Percentiles rank a stretch among this genome's conserved stretches.
These are phyloP conservation scores for Fusarium buxicola DNA, from an alignment of 2,329 filamentous ascomycete genomes.

Conservation along the genomic window DNA sequence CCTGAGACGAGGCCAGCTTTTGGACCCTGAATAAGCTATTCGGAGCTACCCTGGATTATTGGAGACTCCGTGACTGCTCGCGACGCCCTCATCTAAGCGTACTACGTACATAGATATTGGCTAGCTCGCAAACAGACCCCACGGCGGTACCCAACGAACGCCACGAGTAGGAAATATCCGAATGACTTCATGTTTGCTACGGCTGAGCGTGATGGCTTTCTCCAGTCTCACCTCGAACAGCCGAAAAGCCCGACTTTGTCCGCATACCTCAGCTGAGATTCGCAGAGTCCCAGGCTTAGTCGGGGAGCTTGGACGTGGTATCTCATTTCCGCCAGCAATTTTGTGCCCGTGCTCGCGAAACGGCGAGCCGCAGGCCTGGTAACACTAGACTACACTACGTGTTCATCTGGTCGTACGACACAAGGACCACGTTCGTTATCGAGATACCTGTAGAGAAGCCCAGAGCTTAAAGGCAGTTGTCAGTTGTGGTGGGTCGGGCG, in stretches of 20 bases:
- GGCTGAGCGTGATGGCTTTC: not conserved
- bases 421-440: conserved; percentile 21
- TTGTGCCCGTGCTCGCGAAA: conserved; percentile 36
- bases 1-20: conserved; percentile 23
- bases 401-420: conserved; percentile 37
- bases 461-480: conserved; percentile 18
- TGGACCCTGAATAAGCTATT: conserved; percentile 29
- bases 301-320: conserved; percentile 39
- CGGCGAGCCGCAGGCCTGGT: conserved; percentile 30
- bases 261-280: conserved; percentile 29
- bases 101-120: no score
- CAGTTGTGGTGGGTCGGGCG: conserved; percentile 15
- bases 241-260: conserved; percentile 26
- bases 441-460: conserved; percentile 19
- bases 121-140: conserved; percentile 4
- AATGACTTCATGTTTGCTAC: conserved; percentile 10
- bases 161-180: conserved; percentile 6
- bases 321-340: conserved; percentile 42
- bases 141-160: not conserved
- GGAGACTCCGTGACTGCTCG: conserved; percentile 8
- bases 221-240: conserved; percentile 6
- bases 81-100: conserved; percentile 16
- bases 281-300: conserved; percentile 12
- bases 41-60: conserved; percentile 32
- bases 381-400: conserved; percentile 33